Base-by-base conservation (phyloP, 805 yeast species). In the Pichia occidentalis region DNA sequence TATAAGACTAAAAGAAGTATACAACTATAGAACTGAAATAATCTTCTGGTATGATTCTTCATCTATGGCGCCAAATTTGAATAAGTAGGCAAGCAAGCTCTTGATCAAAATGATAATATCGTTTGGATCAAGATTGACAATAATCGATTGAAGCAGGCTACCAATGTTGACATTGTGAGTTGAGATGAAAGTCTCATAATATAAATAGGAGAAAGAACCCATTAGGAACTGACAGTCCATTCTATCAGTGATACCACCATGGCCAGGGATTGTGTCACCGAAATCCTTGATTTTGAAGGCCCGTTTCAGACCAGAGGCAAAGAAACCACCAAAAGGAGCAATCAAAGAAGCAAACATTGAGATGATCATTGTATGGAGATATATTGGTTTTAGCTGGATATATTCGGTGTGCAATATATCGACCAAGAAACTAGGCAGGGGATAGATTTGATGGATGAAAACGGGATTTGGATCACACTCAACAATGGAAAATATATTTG, bases 291-390 rank as follows among this genome's bases (percentile, higher is more conserved):
- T 87, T 54, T 90, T 85, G 65, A 92, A 88, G 11, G 97, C 86
- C 63, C 98, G 78, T 67, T 92, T 92, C 51, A 92, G 70, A n/a
- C 97, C 98, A 37, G 94, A 81, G 6, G 97, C 97, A 54, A 92
- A 92, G 60, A 92, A 92, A 2, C 98, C 98, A 38, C 98, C 98
- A 57, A 92, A 92, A 43, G 98, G 98, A 4, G 98, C 98, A 59
- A 92, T 81, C 48, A 92, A 71, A 0, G 97, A 90, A 2, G 98
- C 97, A 69, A 92, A 92, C 4, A 95, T 82, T 12, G 97, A 94
- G 43, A 90, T 65, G 29, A 80, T 72, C 41, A 86, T 71, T 1
- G 94, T 80, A 59, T 92, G 98, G 67, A 88, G 74, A 61, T 90
- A 87, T 36, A 92, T 79, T 33, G 98, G 97, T 53, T 84, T 85